phyloP scores from a whole-genome alignment of 306 rosid genomes.

The cucumber (Cucumis sativus) region DNA sequence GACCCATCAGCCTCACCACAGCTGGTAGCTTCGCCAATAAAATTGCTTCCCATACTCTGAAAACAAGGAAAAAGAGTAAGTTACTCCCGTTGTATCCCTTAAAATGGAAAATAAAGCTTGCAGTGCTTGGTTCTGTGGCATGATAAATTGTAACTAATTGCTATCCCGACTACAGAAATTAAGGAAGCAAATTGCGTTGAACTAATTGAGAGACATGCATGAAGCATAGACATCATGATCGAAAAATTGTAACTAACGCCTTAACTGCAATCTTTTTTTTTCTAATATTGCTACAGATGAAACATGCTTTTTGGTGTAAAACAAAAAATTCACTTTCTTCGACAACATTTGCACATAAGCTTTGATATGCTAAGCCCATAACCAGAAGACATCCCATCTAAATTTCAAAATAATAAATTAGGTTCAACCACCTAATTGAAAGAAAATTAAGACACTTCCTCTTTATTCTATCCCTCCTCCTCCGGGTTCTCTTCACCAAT shows the following conservation, averaged over 20 bases:
- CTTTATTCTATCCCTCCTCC: neutral
- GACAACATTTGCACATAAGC: neutral
- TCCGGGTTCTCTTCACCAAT: neutral
- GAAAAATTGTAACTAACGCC: neutral
- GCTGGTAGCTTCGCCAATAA: conserved; percentile 22
- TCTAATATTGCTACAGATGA: neutral
- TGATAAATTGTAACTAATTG: neutral
- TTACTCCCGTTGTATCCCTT: neutral
- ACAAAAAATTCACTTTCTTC: neutral
- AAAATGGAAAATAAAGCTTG: neutral
- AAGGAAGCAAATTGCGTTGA: neutral
- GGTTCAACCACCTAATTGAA: neutral
- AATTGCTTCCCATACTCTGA: conserved; percentile 51
- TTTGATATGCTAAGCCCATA: neutral
- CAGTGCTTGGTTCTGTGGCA: neutral
- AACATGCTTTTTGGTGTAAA: neutral
- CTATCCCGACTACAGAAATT: neutral
- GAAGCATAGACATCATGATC: neutral
- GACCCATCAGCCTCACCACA: conserved; percentile 35
- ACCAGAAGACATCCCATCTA: neutral
- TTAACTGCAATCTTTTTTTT: neutral
- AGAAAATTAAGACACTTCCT: neutral
- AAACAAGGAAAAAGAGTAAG: neutral
- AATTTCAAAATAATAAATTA: neutral
- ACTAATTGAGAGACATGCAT: neutral